A percentile compares a stretch with the other conserved stretches of the same genome.
Evolutionary conservation across 768 basidiomycete genomes (phyloP).

Genomic region (Xerocomus potaroensis): DNA sequence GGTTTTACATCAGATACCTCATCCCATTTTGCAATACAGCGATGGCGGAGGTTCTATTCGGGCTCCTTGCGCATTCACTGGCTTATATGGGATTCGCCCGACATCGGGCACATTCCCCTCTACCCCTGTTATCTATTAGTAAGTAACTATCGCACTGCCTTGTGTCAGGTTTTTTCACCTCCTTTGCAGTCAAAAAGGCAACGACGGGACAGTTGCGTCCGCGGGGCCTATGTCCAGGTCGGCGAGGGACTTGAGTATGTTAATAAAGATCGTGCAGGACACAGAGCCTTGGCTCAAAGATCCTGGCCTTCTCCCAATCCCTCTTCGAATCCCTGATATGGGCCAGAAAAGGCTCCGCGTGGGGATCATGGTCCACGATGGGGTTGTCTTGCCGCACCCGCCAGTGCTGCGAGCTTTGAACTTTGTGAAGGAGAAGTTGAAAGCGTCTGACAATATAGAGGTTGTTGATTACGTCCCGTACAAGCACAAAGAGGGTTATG

Average conservation of each 20-base stretch:
- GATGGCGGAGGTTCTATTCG: constrained; percentile 38
- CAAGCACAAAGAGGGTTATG: constrained; percentile 32
- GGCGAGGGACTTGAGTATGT: constrained; percentile 23
- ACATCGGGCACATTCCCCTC: constrained; percentile 31
- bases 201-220: constrained; percentile 10
- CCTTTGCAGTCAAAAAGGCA: constrained; percentile 22
- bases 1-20: background rate
- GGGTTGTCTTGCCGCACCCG: constrained; percentile 36
- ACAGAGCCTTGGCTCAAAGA: constrained; percentile 41
- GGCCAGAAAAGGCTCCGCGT: constrained; percentile 27
- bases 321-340: constrained; percentile 21
- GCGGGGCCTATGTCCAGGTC: constrained; percentile 27
- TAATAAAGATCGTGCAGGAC: constrained; percentile 22
- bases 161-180: constrained; percentile 7
- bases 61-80: constrained; percentile 34
- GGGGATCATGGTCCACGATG: constrained; percentile 34
- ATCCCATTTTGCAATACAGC: constrained; percentile 6
- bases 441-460: constrained; percentile 30
- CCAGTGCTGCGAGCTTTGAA: constrained; percentile 40
- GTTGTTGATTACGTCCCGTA: constrained; percentile 35
- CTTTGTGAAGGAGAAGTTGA: constrained; percentile 33
- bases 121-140: constrained; percentile 11
- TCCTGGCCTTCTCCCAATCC: constrained; percentile 31
- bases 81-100: constrained; percentile 41
- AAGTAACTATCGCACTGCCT: constrained; percentile 3